A percentile compares a stretch with the other conserved stretches of the same genome.
Evolutionary conservation across 1,284 basidiomycete genomes (phyloP).

Genomic region (Rugosomyces carneus): DNA sequence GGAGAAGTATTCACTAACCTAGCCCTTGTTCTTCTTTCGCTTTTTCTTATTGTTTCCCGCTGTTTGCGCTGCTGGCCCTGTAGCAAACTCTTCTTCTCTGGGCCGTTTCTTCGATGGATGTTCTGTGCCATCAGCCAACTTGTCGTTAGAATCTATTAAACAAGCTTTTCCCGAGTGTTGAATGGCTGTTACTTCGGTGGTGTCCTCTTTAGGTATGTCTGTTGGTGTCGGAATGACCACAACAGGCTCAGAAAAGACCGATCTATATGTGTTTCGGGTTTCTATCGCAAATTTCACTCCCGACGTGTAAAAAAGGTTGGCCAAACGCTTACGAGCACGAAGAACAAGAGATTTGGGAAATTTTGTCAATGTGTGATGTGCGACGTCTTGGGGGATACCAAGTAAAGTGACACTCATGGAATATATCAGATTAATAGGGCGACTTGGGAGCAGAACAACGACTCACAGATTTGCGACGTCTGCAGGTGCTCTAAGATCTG

Average conservation of each 20-base stretch:
- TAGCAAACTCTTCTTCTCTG: slow-evolving; percentile 10
- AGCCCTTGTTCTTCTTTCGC: slow-evolving; percentile 18
- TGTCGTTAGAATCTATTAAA: neutral
- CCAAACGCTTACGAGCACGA: slow-evolving; percentile 56
- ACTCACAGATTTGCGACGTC: slow-evolving; percentile 73
- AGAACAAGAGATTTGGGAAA: slow-evolving; percentile 61
- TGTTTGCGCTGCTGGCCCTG: neutral
- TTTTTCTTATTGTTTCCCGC: slow-evolving; percentile 19
- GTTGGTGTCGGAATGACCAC: slow-evolving; percentile 44
- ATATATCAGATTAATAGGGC: neutral
- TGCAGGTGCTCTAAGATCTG: slow-evolving; percentile 58
- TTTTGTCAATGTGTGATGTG: slow-evolving; percentile 55
- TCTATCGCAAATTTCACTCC: slow-evolving; percentile 20
- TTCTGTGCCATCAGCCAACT: neutral
- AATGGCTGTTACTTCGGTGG: neutral
- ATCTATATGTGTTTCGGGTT: slow-evolving; percentile 54
- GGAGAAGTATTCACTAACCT: too few species aligned
- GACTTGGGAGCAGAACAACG: neutral
- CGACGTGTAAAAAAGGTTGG: neutral
- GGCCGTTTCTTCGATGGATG: slow-evolving; percentile 6
- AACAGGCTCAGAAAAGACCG: slow-evolving; percentile 65
- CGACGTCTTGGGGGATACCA: slow-evolving; percentile 58
- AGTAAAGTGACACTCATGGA: slow-evolving; percentile 52
- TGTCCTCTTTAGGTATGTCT: neutral
- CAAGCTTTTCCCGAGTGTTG: neutral